Evolutionary conservation across 2,329 filamentous ascomycete species (phyloP), one percentile per base, ranked within the genome.

Genomic region (Samsoniella hepiali): DNA sequence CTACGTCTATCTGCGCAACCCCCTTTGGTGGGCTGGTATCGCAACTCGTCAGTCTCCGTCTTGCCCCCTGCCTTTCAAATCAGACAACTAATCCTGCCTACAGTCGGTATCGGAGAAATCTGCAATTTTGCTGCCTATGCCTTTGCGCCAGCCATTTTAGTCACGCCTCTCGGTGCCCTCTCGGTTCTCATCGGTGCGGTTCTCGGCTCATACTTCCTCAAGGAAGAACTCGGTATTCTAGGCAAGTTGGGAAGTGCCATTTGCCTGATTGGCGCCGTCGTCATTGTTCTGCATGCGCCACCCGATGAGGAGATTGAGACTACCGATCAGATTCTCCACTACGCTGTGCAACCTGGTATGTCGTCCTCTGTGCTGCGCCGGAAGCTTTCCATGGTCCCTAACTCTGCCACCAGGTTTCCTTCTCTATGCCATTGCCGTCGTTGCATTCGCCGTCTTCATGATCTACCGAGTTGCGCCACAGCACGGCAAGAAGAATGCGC

Each of bases 121-220:
- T 96, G 93, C 79, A 99, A 99, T 77, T 99, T 99, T 75, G 93
- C 93, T 58, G 95, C 95, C 66, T 99, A 99, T 75, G 95, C 95
- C 8, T 99, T 98, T 78, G 95, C 95, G 68, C 95, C 95, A 47
- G 96, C 95, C n/a, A 99, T 99, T 77, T 84, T 99, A 60, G 95
- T 99, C 47, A 99, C 95, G 5, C 95, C 95, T 32, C 82, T 99
- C 31, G 95, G 95, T 66, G 95, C 95, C 63, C 83, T 99, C 66
- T 95, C 91, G 73, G 96, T 99, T 64, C 82, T 99, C 68, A 97
- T 99, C 72, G 95, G 93, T 68, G 93, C 95, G 27, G 93, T 99
- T 36, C 79, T 99, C 64, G 94, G 95, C 58, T 93, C 95, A 67
- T 98, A 99, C 76, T 96, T 98, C 74, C 81, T 99, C 66, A 85